Evolutionary conservation across 257 asterid genomes (phyloP).

Genomic region (Pogostemon cablin): DNA sequence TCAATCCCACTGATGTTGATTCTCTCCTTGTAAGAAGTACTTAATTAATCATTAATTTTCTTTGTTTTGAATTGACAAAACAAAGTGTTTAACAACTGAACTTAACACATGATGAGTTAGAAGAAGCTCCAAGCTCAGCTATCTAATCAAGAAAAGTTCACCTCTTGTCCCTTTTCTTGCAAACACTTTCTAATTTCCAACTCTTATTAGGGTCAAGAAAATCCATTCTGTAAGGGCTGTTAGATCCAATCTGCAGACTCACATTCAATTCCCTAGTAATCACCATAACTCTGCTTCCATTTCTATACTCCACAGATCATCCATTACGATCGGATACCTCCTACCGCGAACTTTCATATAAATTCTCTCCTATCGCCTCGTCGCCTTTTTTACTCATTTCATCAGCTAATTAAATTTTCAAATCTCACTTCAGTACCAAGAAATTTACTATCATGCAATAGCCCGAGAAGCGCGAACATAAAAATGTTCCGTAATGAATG

Average conservation of each 20-base stretch:
- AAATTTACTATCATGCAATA: neutral
- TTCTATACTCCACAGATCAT: constrained; percentile 7
- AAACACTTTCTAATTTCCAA: neutral
- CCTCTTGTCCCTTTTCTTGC: neutral
- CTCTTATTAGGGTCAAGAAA: neutral
- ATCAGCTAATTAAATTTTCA: neutral
- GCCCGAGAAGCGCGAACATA: neutral
- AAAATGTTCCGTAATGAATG: neutral
- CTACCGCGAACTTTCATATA: neutral
- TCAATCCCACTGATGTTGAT: neutral
- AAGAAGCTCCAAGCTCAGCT: too few relatives aligned
- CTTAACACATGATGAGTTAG: too few relatives aligned
- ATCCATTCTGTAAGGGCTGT: neutral
- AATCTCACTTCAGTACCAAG: neutral
- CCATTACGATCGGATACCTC: neutral
- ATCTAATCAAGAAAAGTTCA: too few relatives aligned
- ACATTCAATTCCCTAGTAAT: neutral
- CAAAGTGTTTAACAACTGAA: neutral
- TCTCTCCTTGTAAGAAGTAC: neutral
- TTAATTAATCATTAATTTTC: neutral
- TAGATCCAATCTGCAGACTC: neutral
- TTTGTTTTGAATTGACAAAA: neutral
- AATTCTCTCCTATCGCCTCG: neutral
- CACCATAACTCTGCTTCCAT: neutral
- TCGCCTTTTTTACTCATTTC: constrained; percentile 10